Percentiles rank a stretch among this genome's conserved stretches.
These are phyloP conservation scores for Calonectria hawksworthii DNA, from an alignment of 2,329 filamentous ascomycete species.

Conservation along the genomic window DNA sequence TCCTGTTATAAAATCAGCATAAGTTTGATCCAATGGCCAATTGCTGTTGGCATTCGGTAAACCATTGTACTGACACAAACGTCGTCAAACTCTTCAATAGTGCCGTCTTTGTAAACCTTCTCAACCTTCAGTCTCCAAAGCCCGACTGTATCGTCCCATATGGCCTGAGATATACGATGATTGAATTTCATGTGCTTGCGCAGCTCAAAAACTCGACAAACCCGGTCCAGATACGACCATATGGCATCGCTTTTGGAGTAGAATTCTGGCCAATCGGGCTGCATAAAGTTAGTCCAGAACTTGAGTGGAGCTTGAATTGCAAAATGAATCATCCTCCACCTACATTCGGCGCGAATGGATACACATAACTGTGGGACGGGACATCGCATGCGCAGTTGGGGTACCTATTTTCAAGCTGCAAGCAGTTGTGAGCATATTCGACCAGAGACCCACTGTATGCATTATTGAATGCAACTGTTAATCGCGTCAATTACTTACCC, in stretches of 20 bases:
- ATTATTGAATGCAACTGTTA: too few relatives aligned
- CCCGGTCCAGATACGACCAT: neutral
- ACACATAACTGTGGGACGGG: neutral
- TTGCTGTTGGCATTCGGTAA: neutral
- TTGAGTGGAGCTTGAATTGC: fast-evolving
- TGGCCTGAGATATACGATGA: neutral
- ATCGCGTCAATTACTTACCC: neutral
- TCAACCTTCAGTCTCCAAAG: neutral
- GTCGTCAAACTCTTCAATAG: neutral
- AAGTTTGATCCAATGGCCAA: neutral
- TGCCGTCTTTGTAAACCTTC: conserved; percentile 1
- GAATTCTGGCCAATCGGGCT: conserved; percentile 3
- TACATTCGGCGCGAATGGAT: neutral
- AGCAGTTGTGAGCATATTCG: neutral
- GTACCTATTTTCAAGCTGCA: neutral
- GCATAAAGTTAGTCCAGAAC: neutral
- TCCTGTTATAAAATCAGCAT: neutral
- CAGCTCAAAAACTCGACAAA: neutral
- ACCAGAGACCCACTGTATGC: too few relatives aligned
- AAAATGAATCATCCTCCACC: neutral
- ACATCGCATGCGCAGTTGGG: neutral
- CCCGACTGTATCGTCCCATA: neutral
- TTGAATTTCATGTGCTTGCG: conserved; percentile 4
- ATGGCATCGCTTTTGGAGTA: neutral
- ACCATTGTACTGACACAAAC: neutral